Conservation (phyloP, 495 filamentous ascomycete species). For the Neurospora sp. region DNA sequence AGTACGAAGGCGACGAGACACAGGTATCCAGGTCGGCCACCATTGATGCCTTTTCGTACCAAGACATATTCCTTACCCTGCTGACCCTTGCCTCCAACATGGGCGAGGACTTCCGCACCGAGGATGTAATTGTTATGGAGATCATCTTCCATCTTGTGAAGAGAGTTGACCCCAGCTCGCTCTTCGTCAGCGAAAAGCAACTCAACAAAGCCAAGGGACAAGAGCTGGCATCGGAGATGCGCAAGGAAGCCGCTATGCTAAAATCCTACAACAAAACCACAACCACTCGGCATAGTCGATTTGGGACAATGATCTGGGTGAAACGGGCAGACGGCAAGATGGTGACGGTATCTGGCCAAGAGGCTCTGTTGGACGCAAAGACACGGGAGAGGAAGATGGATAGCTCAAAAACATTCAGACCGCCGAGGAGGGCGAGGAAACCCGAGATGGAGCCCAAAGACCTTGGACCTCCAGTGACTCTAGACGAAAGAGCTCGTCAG, state of each 20-base stretch:
- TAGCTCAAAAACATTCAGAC: constrained; percentile 79
- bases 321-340: constrained; percentile 74
- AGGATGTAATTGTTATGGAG: constrained; percentile 81
- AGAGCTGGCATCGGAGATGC: constrained; percentile 63
- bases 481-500: constrained; percentile 57
- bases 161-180: constrained; percentile 71
- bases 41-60: constrained; percentile 77
- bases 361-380: constrained; percentile 63
- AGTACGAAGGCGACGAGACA: constrained; percentile 62
- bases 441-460: constrained; percentile 60
- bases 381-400: constrained; percentile 80
- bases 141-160: constrained; percentile 87
- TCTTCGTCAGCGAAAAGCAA: constrained; percentile 75
- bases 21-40: constrained; percentile 82
- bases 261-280: constrained; percentile 67
- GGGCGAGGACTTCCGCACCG: constrained; percentile 79
- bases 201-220: constrained; percentile 54
- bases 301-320: constrained; percentile 96
- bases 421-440: constrained; percentile 53
- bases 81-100: constrained; percentile 83
- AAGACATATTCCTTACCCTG: constrained; percentile 80
- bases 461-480: constrained; percentile 59
- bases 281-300: constrained; percentile 84
- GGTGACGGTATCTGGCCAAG: constrained; percentile 80
- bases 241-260: constrained; percentile 71